These are phyloP conservation scores for Parastagonospora avenae DNA, from an alignment of 2,329 filamentous ascomycete species.

Conservation along the genomic window DNA sequence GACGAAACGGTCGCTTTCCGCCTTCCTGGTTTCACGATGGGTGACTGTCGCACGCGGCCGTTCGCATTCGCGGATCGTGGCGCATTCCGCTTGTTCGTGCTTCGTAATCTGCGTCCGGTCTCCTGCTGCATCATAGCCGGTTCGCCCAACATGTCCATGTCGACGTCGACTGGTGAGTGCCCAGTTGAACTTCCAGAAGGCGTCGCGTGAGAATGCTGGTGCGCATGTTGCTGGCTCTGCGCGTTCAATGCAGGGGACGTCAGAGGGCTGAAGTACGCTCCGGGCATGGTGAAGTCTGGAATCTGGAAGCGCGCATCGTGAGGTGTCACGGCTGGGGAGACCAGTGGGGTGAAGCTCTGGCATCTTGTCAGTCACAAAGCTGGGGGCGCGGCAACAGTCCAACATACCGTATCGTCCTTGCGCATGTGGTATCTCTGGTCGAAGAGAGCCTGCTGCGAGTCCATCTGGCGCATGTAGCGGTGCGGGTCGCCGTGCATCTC, in stretches of 20 bases:
- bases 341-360: conserved; percentile 80
- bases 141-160: conserved; percentile 52
- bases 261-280: conserved; percentile 80
- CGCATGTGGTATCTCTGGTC: conserved; percentile 68
- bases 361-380: conserved; percentile 42
- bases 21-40: conserved; percentile 69
- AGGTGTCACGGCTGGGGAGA: conserved; percentile 83
- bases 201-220: conserved; percentile 47
- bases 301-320: conserved; percentile 70
- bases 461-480: conserved; percentile 61
- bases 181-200: conserved; percentile 58
- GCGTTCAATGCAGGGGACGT: conserved; percentile 81
- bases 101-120: conserved; percentile 46
- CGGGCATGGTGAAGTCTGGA: conserved; percentile 65
- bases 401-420: conserved; percentile 70
- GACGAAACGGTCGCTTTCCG: conserved; percentile 54
- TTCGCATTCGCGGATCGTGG: conserved; percentile 53
- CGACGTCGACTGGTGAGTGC: conserved; percentile 53
- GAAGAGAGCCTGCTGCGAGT: conserved; percentile 64
- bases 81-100: conserved; percentile 55
- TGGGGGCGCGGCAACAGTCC: not conserved
- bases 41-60: conserved; percentile 68
- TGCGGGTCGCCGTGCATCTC: conserved; percentile 69
- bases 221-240: conserved; percentile 56
- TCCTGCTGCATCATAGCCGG: conserved; percentile 46